Conservation (phyloP, 2,329 filamentous ascomycete species). For the Trichoderma endophyticum region DNA sequence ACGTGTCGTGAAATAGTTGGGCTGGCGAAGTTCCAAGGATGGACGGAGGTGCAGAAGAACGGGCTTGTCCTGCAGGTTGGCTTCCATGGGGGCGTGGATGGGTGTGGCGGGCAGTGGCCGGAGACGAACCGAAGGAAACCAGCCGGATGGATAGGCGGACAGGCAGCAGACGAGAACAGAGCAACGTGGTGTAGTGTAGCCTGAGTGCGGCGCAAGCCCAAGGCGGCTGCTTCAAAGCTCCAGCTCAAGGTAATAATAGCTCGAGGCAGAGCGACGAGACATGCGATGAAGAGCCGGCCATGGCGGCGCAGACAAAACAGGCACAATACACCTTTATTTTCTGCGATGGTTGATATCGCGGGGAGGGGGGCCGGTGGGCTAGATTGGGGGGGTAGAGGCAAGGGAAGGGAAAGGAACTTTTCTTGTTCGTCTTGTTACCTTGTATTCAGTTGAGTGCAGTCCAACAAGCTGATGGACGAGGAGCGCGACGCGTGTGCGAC, state of each 20-base stretch:
- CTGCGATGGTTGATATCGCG: not conserved
- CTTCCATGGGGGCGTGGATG: conserved; percentile 22
- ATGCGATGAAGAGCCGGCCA: not conserved
- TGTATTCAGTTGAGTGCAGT: not conserved
- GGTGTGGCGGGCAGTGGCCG: conserved; percentile 21
- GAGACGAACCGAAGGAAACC: conserved; percentile 8
- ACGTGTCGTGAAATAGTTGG: conserved; percentile 63
- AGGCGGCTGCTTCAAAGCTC: conserved; percentile 14
- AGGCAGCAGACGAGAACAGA: conserved; percentile 5
- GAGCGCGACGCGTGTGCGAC: conserved; percentile 20
- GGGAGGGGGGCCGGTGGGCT: not conserved
- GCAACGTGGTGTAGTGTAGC: conserved; percentile 7
- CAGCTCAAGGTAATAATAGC: not conserved
- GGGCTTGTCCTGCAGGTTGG: conserved; percentile 51
- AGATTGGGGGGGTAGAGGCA: not conserved
- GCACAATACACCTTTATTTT: not conserved
- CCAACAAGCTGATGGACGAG: conserved; percentile 6
- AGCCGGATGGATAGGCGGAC: conserved; percentile 1
- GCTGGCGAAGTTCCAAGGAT: conserved; percentile 39
- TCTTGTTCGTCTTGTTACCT: conserved; percentile 14
- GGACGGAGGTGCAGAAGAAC: conserved; percentile 43
- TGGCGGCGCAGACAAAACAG: conserved; percentile 1
- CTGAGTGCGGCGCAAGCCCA: conserved; percentile 18
- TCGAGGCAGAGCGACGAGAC: not conserved
- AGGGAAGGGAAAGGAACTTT: conserved; percentile 3